Conservation (phyloP, 805 yeast genomes). For the Candida dajiaensis region DNA sequence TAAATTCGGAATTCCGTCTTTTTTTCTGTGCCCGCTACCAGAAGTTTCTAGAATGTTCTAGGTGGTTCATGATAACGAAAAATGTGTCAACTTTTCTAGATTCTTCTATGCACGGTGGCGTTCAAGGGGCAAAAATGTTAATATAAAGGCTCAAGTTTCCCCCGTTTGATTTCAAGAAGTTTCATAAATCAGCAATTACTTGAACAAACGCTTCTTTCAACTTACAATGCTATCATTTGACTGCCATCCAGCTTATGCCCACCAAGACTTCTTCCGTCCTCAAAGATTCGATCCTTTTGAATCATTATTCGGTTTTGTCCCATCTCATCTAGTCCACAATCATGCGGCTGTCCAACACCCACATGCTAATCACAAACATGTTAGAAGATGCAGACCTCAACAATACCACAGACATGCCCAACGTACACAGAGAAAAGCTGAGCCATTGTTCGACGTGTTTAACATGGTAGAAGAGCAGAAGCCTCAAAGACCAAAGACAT, state of each 20-base stretch:
- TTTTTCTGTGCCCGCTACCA: not conserved
- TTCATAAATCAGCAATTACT: not conserved
- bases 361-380: not conserved
- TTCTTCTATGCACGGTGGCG: not conserved
- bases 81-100: not conserved
- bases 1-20: not conserved
- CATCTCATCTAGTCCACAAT: not conserved
- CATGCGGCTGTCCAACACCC: not conserved
- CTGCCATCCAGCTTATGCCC: slow-evolving; percentile 3
- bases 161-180: not conserved
- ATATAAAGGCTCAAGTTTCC: not conserved
- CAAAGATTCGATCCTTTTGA: slow-evolving; percentile 1
- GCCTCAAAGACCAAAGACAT: slow-evolving; percentile 2
- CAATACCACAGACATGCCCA: not conserved
- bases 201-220: not conserved
- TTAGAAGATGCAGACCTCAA: slow-evolving; percentile 6
- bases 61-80: not conserved
- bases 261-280: slow-evolving; percentile 1
- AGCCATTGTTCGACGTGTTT: slow-evolving; percentile 4
- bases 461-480: slow-evolving; percentile 1
- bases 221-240: slow-evolving; percentile 10
- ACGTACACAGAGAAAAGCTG: not conserved
- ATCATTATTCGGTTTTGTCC: slow-evolving; percentile 1
- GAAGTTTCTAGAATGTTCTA: not conserved
- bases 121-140: not conserved